Evolutionary conservation across 192 early-diverging fungal species (phyloP).

Genomic region (Allomyces macrogynus): DNA sequence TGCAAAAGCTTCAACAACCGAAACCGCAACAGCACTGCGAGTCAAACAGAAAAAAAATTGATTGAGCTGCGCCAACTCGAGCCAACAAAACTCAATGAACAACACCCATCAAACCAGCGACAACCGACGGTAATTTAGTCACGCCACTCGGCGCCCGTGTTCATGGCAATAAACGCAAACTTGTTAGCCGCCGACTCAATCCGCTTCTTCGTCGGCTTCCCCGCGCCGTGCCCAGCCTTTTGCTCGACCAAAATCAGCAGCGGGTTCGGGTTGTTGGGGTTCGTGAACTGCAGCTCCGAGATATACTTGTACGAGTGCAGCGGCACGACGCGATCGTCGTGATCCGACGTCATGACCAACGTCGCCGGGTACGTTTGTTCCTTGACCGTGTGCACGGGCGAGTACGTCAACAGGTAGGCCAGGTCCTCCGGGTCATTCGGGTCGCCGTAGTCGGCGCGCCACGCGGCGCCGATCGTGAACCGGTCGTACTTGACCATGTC

Average conservation of each 20-base stretch:
- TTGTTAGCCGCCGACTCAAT: slow-evolving; percentile 44
- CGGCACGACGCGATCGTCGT: slow-evolving; percentile 47
- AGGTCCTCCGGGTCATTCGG: slow-evolving; percentile 48
- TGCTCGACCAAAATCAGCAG: slow-evolving; percentile 38
- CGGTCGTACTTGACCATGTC: slow-evolving; percentile 59
- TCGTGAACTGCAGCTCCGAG: slow-evolving; percentile 36
- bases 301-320: slow-evolving; percentile 48
- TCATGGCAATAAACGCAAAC: slow-evolving; percentile 32
- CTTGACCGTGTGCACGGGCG: slow-evolving; percentile 46
- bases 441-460: slow-evolving; percentile 43
- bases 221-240: slow-evolving; percentile 51
- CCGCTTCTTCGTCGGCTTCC: slow-evolving; percentile 37
- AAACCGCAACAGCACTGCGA: too few species aligned
- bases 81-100: too few species aligned
- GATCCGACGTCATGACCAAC: slow-evolving; percentile 38
- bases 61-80: too few species aligned
- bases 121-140: too few species aligned
- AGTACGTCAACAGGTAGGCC: slow-evolving; percentile 31
- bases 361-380: slow-evolving; percentile 30
- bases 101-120: too few species aligned
- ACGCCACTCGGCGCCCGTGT: slow-evolving; percentile 25
- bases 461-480: slow-evolving; percentile 54
- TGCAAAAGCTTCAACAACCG: too few species aligned
- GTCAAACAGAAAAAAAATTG: too few species aligned
- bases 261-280: slow-evolving; percentile 24